Conservation (phyloP, 129 eudicot genomes). For the Apium graveolens region DNA sequence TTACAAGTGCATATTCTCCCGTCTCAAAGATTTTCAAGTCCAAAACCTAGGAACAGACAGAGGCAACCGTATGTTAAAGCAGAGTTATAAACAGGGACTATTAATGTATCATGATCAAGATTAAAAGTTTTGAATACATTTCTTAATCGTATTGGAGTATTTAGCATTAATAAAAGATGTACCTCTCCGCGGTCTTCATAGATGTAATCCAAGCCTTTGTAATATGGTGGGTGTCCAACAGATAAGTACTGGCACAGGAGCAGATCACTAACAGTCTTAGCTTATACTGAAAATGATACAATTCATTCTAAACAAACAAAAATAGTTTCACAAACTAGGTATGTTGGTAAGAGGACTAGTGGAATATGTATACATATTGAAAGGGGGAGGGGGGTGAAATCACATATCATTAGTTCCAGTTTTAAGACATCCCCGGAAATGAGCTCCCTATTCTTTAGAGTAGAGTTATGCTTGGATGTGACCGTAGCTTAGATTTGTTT, state of each 20-base stretch:
- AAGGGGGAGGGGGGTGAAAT: too few species aligned
- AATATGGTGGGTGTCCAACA: constrained; percentile 92
- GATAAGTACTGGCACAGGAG: constrained; percentile 63
- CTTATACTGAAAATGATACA: background rate
- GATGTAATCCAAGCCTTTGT: constrained; percentile 89
- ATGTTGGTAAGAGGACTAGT: too few species aligned
- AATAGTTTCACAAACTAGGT: background rate
- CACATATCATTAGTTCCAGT: background rate
- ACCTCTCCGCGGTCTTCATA: constrained; percentile 97
- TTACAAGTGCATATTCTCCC: constrained; percentile 93
- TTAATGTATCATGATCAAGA: background rate
- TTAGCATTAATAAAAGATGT: background rate
- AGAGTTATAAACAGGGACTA: background rate
- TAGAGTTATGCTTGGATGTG: too few species aligned
- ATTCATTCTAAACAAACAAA: background rate
- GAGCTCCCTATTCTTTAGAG: too few species aligned
- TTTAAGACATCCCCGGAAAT: too few species aligned
- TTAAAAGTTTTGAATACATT: background rate
- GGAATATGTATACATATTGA: too few species aligned
- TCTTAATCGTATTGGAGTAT: background rate
- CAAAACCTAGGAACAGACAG: constrained; percentile 34
- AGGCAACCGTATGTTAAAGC: background rate
- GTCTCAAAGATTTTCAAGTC: constrained; percentile 86
- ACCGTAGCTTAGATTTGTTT: background rate
- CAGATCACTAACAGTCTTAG: background rate